phyloP scores from a whole-genome alignment of 2,329 filamentous ascomycete species.

The Mycosphaerella arachidis region DNA sequence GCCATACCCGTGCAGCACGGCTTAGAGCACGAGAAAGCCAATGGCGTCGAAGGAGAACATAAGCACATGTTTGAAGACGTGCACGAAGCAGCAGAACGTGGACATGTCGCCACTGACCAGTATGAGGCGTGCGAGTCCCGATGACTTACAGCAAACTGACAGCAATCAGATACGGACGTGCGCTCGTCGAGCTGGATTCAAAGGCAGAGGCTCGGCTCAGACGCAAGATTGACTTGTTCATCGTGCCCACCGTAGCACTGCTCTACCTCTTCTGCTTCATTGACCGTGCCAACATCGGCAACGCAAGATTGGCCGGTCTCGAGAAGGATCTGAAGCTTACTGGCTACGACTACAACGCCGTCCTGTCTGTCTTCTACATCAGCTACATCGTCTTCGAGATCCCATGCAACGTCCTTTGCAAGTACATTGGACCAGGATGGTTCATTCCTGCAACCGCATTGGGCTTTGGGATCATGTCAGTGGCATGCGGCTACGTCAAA shows the following conservation, averaged over 20 bases:
- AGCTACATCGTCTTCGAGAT: constrained; percentile 71
- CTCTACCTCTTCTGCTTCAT: constrained; percentile 72
- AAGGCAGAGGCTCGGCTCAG: constrained; percentile 55
- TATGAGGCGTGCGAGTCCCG: background rate
- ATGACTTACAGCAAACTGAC: background rate
- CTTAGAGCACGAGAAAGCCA: background rate
- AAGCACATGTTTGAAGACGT: background rate
- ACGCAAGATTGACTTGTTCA: constrained; percentile 60
- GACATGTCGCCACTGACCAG: constrained; percentile 1
- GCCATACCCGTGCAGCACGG: background rate
- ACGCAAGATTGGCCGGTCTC: constrained; percentile 58
- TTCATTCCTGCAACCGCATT: constrained; percentile 61
- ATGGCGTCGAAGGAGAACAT: background rate
- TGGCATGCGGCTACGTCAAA: constrained; percentile 63
- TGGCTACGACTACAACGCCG: constrained; percentile 59
- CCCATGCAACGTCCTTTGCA: constrained; percentile 64
- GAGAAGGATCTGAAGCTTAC: constrained; percentile 54
- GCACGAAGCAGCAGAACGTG: background rate
- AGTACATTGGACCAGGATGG: constrained; percentile 67
- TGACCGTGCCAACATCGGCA: constrained; percentile 72
- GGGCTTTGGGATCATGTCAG: constrained; percentile 57
- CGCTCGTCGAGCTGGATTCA: constrained; percentile 53
- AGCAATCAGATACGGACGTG: constrained; percentile 43
- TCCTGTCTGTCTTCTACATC: constrained; percentile 67
- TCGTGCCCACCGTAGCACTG: constrained; percentile 61